A percentile compares a stretch with the other conserved stretches of the same genome.
These are phyloP conservation scores for Pythium insidiosum DNA, from an alignment of 352 stramenopile genomes.

Conservation along the genomic window DNA sequence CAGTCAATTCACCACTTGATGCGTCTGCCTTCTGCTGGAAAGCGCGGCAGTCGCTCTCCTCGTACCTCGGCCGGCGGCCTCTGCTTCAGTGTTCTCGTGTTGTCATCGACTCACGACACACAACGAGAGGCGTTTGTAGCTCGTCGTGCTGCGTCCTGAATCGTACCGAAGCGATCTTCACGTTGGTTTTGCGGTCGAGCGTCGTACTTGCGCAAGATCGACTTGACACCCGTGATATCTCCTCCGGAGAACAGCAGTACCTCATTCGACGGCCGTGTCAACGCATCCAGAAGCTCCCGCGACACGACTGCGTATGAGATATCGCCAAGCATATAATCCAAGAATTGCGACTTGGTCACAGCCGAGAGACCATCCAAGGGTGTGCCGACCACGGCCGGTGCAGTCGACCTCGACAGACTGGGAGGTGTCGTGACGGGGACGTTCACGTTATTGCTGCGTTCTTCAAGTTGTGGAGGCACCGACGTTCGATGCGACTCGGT, in stretches of 20 bases:
- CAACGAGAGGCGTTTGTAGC: too few relatives aligned
- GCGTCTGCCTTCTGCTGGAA: too few relatives aligned
- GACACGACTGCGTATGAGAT: constrained; percentile 1
- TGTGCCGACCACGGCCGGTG: not conserved
- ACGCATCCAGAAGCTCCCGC: not conserved
- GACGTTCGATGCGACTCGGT: not conserved
- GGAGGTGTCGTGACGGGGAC: constrained; percentile 5
- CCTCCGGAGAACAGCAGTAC: constrained; percentile 10
- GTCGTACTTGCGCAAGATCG: not conserved
- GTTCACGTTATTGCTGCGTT: constrained; percentile 5
- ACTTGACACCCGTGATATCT: constrained; percentile 1
- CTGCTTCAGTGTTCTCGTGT: too few relatives aligned
- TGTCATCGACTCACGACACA: too few relatives aligned
- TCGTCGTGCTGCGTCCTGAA: too few relatives aligned
- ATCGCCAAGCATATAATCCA: constrained; percentile 13
- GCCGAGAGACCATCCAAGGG: not conserved
- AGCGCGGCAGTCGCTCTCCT: too few relatives aligned
- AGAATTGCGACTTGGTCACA: constrained; percentile 3
- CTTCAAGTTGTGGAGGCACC: not conserved
- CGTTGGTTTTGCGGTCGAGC: constrained; percentile 10
- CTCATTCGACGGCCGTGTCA: constrained; percentile 4
- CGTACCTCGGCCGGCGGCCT: too few relatives aligned
- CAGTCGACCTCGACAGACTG: not conserved
- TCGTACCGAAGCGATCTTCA: constrained; percentile 6
- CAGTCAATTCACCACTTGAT: too few relatives aligned